phyloP scores from a whole-genome alignment of 192 early-diverging fungal genomes.

The Diversispora eburnea region DNA sequence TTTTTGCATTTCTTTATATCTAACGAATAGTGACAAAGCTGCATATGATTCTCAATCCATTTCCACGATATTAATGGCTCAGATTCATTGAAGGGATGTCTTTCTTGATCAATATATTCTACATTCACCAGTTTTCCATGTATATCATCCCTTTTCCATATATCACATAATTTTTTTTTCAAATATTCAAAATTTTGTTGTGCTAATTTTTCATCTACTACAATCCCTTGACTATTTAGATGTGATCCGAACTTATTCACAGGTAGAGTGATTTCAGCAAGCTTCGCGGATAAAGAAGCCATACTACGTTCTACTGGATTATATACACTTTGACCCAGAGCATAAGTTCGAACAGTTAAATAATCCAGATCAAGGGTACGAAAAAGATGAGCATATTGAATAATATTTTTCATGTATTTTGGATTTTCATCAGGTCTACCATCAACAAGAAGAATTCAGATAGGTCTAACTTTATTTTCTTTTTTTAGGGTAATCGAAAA shows the following conservation, averaged over 20 bases:
- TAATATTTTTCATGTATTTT: background rate
- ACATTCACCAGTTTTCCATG: background rate
- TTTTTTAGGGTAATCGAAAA: background rate
- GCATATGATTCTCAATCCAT: background rate
- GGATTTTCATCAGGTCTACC: slow-evolving; percentile 1
- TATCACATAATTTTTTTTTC: background rate
- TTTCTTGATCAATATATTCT: background rate
- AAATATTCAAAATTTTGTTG: background rate
- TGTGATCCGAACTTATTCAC: background rate
- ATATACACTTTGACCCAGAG: background rate
- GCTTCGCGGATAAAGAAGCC: background rate
- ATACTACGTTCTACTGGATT: background rate
- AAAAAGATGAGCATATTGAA: background rate
- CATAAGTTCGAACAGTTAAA: slow-evolving; percentile 6
- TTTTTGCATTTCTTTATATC: background rate
- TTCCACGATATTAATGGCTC: background rate
- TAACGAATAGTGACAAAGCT: background rate
- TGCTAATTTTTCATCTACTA: background rate
- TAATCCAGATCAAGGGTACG: background rate
- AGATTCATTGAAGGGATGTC: background rate
- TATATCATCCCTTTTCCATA: background rate
- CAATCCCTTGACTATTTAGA: background rate
- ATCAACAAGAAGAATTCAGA: background rate
- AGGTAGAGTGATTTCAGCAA: background rate
- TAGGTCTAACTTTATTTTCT: background rate